Evolutionary conservation across 495 filamentous ascomycete genomes (phyloP), one percentile per base, ranked within the genome.

Genomic region (Penicillium herquei): DNA sequence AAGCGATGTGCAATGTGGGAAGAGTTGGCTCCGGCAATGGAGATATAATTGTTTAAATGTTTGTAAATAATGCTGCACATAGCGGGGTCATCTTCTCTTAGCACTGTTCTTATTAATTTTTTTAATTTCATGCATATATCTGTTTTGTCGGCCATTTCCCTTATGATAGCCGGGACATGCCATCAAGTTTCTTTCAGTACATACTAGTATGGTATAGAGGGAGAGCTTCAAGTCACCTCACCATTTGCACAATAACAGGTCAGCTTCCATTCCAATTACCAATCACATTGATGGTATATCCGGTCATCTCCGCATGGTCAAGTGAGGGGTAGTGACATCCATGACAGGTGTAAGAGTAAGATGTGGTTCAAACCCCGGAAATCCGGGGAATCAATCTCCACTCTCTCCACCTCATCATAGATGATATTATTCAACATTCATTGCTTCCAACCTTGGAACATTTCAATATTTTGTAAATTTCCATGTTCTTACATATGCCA

Each of bases 1-100:
- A 53, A 58, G 33, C 74, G 77, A 52, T 87, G 85, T 59, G 45
- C 45, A 13, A 78, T 67, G 46, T 81, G 77, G 74, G 62, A 68
- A 18, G 33, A 35, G 6, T 35, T 72, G 0, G 42, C 66, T 0
- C n/a, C 37, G 9, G 32, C 39, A 3, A 55, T 64, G 57, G 57
- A 66, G 48, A 58, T 62, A 7, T 68, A 18, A 63, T 35, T 21
- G 6, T 21, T 21, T 12, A 46, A 16, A 26, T 26, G 21, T 26
- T 26, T 26, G 21, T 26, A 26, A 26, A 26, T 26, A 21, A 26
- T 6, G 30, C 39, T 50, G 26, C 44, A 16, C 31, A 17, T 7
- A 40, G 12, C 11, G 14, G 17, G 21, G 13, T 17, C 9, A 9
- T 33, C 39, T 39, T 18, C 18, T 42, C 3, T 17, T 6, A 21